Conservation (phyloP, 1,284 basidiomycete genomes). For the Pascua guehoae region DNA sequence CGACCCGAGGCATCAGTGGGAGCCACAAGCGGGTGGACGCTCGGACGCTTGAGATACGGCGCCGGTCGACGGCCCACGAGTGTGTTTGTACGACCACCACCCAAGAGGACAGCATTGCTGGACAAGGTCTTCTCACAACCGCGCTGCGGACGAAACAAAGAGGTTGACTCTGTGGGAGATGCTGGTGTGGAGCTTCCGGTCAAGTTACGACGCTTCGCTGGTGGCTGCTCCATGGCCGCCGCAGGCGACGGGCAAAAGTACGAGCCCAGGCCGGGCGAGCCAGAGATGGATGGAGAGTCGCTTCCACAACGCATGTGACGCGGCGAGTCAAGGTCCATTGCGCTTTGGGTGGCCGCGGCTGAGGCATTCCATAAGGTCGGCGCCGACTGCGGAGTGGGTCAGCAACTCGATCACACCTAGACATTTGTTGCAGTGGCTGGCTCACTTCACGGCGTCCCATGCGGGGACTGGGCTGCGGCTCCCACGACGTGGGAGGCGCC, state of each 20-base stretch:
- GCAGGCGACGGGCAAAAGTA: slow-evolving; percentile 47
- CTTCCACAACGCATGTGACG: slow-evolving; percentile 4
- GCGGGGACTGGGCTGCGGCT: slow-evolving; percentile 13
- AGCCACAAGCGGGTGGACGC: slow-evolving; percentile 15
- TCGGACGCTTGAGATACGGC: slow-evolving; percentile 29
- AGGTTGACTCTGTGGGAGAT: slow-evolving; percentile 44
- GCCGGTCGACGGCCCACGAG: slow-evolving; percentile 26
- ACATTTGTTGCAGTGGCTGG: neutral
- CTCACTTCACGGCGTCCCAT: slow-evolving; percentile 34
- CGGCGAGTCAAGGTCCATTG: slow-evolving; percentile 46
- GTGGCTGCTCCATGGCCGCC: slow-evolving; percentile 23
- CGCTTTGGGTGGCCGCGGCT: neutral
- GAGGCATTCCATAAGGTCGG: slow-evolving; percentile 2
- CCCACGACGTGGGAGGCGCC: too few relatives aligned
- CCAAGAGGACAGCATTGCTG: slow-evolving; percentile 36
- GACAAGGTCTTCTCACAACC: slow-evolving; percentile 34
- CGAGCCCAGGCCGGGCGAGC: slow-evolving; percentile 41
- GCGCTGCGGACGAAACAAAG: slow-evolving; percentile 34
- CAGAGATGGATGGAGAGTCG: slow-evolving; percentile 24
- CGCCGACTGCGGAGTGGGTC: slow-evolving; percentile 13
- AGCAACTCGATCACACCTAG: neutral
- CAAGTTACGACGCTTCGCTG: slow-evolving; percentile 33
- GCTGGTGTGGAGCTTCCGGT: slow-evolving; percentile 34
- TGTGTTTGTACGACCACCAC: slow-evolving; percentile 20
- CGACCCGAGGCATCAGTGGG: too few relatives aligned